Evolutionary conservation across 306 rosid species (phyloP).

Genomic region (Trifolium pratense): DNA sequence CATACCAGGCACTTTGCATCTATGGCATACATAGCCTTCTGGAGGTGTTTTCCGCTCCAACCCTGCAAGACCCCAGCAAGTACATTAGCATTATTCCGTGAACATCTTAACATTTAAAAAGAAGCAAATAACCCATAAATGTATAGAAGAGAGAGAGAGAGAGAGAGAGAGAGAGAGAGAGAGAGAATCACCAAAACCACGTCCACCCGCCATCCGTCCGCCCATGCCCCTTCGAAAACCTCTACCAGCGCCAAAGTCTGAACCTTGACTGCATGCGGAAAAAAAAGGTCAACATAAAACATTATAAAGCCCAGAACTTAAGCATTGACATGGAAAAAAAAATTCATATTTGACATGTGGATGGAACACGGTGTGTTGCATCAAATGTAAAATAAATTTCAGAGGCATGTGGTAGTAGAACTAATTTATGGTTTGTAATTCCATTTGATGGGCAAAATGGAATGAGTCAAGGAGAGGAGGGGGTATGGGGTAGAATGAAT

Average conservation of each 20-base stretch:
- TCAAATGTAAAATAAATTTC: neutral
- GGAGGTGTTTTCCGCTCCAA: conserved; percentile 96
- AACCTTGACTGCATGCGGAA: conserved; percentile 72
- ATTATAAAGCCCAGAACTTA: conserved; percentile 12
- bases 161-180: conserved; percentile 20
- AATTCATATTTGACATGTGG: neutral
- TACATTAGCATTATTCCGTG: conserved; percentile 36
- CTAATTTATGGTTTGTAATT: neutral
- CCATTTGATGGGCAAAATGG: neutral
- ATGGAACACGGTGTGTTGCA: neutral
- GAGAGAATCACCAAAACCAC: conserved; percentile 82
- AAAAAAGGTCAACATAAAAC: conserved; percentile 16
- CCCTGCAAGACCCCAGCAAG: conserved; percentile 60
- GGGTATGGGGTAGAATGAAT: neutral
- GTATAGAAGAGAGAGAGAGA: neutral
- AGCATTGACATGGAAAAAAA: conserved; percentile 24
- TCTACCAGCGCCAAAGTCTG: conserved; percentile 83
- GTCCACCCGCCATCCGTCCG: conserved; percentile 88
- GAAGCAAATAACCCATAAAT: neutral
- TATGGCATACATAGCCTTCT: conserved; percentile 91
- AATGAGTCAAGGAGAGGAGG: neutral
- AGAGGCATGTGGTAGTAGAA: neutral
- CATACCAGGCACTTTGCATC: conserved; percentile 98
- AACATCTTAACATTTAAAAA: conserved; percentile 25
- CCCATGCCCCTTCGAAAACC: conserved; percentile 90